phyloP scores from a whole-genome alignment of 352 stramenopile genomes.

The Globisporangium middletonii region DNA sequence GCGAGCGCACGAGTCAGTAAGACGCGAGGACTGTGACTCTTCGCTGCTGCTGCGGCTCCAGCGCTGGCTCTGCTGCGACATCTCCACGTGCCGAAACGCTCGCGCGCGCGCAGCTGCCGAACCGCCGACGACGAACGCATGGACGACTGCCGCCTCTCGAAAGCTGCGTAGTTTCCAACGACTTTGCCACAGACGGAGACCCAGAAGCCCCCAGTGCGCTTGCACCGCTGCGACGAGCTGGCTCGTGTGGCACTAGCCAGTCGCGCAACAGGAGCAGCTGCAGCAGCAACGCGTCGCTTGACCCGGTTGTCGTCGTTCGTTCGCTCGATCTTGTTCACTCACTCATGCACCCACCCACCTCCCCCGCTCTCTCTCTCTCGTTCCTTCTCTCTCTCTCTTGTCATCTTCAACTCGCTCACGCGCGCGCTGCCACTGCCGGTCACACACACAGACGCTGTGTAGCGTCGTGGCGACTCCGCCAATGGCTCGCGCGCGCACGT shows the following conservation, averaged over 20 bases:
- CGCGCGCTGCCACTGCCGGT: too few species aligned
- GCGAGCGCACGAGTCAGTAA: too few species aligned
- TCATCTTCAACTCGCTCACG: background rate
- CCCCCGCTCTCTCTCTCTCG: constrained; percentile 4
- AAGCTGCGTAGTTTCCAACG: constrained; percentile 15
- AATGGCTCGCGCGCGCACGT: too few species aligned
- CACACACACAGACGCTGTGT: too few species aligned
- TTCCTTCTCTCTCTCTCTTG: background rate
- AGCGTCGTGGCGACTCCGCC: too few species aligned
- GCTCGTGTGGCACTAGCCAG: background rate
- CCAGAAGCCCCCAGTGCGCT: background rate
- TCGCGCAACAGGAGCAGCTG: background rate
- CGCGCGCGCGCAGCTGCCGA: too few species aligned
- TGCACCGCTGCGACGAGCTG: constrained; percentile 6
- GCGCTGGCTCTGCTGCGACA: too few species aligned
- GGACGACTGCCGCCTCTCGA: constrained; percentile 6
- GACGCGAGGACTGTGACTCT: too few species aligned
- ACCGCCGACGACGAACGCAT: background rate
- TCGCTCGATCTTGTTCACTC: constrained; percentile 10
- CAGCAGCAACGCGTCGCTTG: constrained; percentile 6
- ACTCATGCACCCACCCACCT: constrained; percentile 15
- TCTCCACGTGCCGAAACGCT: too few species aligned
- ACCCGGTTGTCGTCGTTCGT: background rate
- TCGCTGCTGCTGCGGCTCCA: too few species aligned
- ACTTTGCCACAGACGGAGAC: constrained; percentile 9